Evolutionary conservation across 371 early-diverging fungal species (phyloP), one percentile per base, ranked within the genome.

Genomic region (Saksenaea vasiformis): DNA sequence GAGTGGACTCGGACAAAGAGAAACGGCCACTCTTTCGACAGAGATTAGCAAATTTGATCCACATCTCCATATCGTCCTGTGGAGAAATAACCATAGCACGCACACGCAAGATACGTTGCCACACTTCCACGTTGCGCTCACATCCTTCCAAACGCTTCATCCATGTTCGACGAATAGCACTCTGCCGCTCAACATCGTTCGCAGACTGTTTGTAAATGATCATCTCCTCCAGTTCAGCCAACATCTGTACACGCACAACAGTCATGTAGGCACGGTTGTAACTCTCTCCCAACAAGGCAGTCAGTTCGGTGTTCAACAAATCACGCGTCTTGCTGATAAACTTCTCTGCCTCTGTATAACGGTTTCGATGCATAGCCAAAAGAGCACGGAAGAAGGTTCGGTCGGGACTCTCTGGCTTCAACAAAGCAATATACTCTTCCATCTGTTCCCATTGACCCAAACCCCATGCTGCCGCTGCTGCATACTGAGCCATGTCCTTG

Each of bases 181-280:
- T 78, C 66, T 94, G 96, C 7, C 89, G 82, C 53, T 96, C 93
- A 2, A 88, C 85, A 57, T 94, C 91, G 61, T 95, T 95, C 7
- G 88, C 82, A 14, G 85, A 79, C 56, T 91, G 90, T 67, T 96
- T 97, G 77, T 94, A 98, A 1, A 77, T 75, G 28, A 99, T 93
- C 69, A 96, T 93, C 72, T 99, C 99, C 72, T 99, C 99, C 47
- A 99, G 76, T 69, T 99, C 99, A 0, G 97, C 92, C 56, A 99
- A 84, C 95, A 97, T 93, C 71, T 99, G 99, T 43, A 96, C 94
- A 28, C 95, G 88, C 3, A 98, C 96, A 0, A 97, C 86, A 1
- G 80, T 81, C 37, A 82, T 82, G 75, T 99, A 99, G 0, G 97
- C 95, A 36, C 98, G 91, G 68, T 89, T 93, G 70, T 97, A 98